Conservation (phyloP, 345 rosid species). For the Triadica sebifera region DNA sequence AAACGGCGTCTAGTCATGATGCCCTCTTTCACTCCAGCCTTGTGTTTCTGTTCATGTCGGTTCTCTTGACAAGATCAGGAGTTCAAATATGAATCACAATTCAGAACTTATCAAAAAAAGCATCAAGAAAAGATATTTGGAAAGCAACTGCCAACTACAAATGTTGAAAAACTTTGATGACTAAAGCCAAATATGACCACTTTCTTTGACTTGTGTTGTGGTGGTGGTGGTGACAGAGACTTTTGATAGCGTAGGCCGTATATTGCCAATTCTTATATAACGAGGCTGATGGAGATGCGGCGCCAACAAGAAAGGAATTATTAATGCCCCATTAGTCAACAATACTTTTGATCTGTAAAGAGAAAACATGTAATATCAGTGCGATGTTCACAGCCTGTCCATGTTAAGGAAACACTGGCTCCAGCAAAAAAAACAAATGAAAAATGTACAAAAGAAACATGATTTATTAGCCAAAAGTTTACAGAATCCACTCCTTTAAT, state of each 20-base stretch:
- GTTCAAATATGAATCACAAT: neutral
- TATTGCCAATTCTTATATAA: neutral
- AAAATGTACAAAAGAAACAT: neutral
- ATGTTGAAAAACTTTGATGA: neutral
- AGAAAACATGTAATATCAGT: neutral
- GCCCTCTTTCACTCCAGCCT: neutral
- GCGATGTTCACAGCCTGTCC: slow-evolving; percentile 9
- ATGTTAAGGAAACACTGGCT: slow-evolving; percentile 14
- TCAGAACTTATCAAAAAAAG: neutral
- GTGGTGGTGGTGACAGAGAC: neutral
- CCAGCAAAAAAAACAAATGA: neutral
- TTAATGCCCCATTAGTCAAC: neutral
- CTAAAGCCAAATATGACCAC: neutral
- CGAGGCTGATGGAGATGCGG: slow-evolving; percentile 8
- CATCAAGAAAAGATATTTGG: neutral
- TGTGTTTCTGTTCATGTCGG: neutral
- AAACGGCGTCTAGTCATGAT: too few species aligned
- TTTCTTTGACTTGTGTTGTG: slow-evolving; percentile 1
- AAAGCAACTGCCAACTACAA: neutral
- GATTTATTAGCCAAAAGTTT: slow-evolving; percentile 4
- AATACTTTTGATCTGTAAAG: slow-evolving; percentile 16
- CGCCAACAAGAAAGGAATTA: slow-evolving; percentile 5
- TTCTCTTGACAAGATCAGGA: neutral
- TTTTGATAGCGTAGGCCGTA: neutral
- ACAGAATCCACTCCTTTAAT: slow-evolving; percentile 6